Conservation (phyloP, 257 asterid species). For the Solanum neorickii region DNA sequence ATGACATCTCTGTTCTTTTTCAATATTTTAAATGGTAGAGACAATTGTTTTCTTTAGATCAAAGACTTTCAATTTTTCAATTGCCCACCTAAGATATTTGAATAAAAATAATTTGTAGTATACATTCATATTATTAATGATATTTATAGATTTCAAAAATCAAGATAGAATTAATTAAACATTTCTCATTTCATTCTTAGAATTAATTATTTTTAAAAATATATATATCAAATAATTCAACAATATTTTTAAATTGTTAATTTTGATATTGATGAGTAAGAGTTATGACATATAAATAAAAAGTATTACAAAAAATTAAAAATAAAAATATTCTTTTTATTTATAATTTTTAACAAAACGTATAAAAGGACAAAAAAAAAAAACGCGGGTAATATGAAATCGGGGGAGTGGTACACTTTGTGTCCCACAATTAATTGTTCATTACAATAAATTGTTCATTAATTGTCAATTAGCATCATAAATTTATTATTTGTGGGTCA, state of each 20-base stretch:
- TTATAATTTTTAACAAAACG: too few relatives aligned
- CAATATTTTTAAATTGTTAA: neutral
- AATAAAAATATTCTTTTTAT: too few relatives aligned
- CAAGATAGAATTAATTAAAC: neutral
- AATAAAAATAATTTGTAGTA: neutral
- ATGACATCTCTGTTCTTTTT: neutral
- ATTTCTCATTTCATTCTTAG: too few relatives aligned
- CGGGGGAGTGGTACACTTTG: neutral
- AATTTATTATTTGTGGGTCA: neutral
- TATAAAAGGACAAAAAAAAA: too few relatives aligned
- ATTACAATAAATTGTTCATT: too few relatives aligned
- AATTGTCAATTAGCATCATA: neutral
- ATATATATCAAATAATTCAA: too few relatives aligned
- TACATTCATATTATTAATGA: neutral
- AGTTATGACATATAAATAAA: neutral
- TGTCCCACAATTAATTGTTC: neutral
- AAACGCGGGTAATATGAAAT: too few relatives aligned
- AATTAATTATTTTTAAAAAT: too few relatives aligned
- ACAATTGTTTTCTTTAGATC: neutral
- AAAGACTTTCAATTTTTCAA: neutral
- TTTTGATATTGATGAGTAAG: too few relatives aligned
- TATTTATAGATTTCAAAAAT: too few relatives aligned
- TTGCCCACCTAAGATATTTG: neutral
- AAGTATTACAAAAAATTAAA: neutral
- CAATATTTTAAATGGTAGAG: neutral